phyloP scores from a whole-genome alignment of 2,329 filamentous ascomycete genomes.

The Talaromyces islandicus region DNA sequence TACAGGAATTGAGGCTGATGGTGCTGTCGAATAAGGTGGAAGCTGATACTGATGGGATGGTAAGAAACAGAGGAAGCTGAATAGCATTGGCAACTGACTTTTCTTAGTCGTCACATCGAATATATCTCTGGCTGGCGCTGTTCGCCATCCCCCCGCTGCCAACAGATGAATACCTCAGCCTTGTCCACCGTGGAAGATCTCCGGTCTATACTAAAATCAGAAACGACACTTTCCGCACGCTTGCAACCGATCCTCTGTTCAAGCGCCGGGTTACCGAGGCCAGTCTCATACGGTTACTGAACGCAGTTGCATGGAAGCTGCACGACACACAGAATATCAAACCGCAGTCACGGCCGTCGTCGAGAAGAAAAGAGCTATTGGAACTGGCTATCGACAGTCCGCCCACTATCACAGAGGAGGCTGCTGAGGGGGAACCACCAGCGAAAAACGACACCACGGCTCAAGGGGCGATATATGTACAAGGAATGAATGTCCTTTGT shows the following conservation, averaged over 20 bases:
- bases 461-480: slow-evolving; percentile 83
- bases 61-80: slow-evolving; percentile 18
- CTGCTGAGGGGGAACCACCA: slow-evolving; percentile 40
- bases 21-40: slow-evolving; percentile 46
- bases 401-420: slow-evolving; percentile 32
- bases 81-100: not conserved
- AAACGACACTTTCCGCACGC: slow-evolving; percentile 94
- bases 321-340: slow-evolving; percentile 61
- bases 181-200: slow-evolving; percentile 88
- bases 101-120: slow-evolving; percentile 79
- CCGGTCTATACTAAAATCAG: slow-evolving; percentile 96
- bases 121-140: slow-evolving; percentile 94
- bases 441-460: slow-evolving; percentile 46
- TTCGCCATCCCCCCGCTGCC: slow-evolving; percentile 79
- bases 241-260: slow-evolving; percentile 96
- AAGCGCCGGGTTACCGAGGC: slow-evolving; percentile 92
- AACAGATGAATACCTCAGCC: slow-evolving; percentile 80
- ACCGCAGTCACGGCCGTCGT: slow-evolving; percentile 29
- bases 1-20: slow-evolving; percentile 44
- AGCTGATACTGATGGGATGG: slow-evolving; percentile 50
- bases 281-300: slow-evolving; percentile 85
- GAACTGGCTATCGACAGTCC: slow-evolving; percentile 34
- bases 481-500: slow-evolving; percentile 97
- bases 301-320: slow-evolving; percentile 89
- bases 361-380: slow-evolving; percentile 42